Evolutionary conservation across 139 green algal genomes (phyloP).

Genomic region (Trebouxia sp.): DNA sequence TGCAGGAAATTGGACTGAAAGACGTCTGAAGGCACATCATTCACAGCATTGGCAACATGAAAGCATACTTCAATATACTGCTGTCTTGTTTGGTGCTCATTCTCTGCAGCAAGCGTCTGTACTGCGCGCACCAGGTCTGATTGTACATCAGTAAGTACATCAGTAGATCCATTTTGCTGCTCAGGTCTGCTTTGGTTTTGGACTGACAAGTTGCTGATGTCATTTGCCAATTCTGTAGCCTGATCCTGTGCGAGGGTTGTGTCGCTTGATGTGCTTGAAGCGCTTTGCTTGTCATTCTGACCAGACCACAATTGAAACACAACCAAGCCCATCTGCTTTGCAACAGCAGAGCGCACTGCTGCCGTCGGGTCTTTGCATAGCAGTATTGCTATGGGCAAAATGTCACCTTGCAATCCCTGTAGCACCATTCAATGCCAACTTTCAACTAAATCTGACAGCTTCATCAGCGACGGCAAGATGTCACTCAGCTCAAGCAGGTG

Average conservation of each 20-base stretch:
- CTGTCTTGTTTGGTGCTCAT: background rate
- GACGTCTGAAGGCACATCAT: background rate
- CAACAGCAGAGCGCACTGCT: conserved; percentile 48
- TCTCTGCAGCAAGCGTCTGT: background rate
- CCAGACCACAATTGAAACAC: background rate
- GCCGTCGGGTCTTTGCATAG: conserved; percentile 56
- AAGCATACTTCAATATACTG: conserved; percentile 17
- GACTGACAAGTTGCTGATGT: background rate
- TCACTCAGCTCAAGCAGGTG: too few species aligned
- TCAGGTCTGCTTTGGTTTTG: too few species aligned
- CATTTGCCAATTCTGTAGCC: background rate
- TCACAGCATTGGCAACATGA: conserved; percentile 19
- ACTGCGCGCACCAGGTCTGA: background rate
- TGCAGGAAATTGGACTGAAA: conserved; percentile 29
- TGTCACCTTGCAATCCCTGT: conserved; percentile 35
- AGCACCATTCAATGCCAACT: conserved; percentile 36
- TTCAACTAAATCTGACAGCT: too few species aligned
- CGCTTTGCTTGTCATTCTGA: background rate
- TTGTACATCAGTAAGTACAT: background rate
- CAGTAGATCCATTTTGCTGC: too few species aligned
- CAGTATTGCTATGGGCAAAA: conserved; percentile 48
- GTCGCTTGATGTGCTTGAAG: background rate
- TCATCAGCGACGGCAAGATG: too few species aligned
- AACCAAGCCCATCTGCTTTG: conserved; percentile 37
- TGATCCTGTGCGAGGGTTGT: background rate